Base-by-base conservation (phyloP, 148 eudicot species). In the Rhododendron henanense region DNA sequence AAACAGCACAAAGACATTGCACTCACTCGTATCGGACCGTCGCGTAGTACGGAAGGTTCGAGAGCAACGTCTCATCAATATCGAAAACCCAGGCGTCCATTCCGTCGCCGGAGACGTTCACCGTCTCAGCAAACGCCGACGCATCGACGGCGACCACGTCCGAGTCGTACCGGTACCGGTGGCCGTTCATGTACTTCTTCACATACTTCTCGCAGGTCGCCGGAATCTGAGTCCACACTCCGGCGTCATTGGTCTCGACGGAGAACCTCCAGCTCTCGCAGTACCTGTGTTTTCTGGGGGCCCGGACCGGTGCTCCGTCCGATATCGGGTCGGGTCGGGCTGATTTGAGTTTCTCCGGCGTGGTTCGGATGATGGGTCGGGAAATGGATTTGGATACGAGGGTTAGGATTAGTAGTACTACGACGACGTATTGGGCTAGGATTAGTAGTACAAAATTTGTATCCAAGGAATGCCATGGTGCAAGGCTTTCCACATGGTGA, bases 251-350 rank as follows among this genome's bases (percentile, higher is more conserved):
- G 0, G 98, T 91, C 87, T 96, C 99, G 48, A 94, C 92, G 28
- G 95, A 81, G 87, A 87, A 94, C 35, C 91, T 89, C 99, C 99
- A 96, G 91, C 96, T 93, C 28, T 91, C 92, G 88, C 98, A 96
- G 91, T 86, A 93, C 82, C 85, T 11, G 2, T 63, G 69, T 91
- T 89, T 53, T 89, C 87, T 3, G 59, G 59, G 59, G 63, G 63
- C 19, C 65, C 67, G 25, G 0, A 6, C n/a, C 10, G n/a, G 3
- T 19, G 21, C 25, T 7, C 10, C 16, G 74, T 67, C 85, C 6
- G 67, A 53, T 13, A 73, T 77, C 35, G 81, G 86, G 69, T 31
- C 25, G 53, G 51, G 53, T 11, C 53, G 53, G 53, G 14, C 13
- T 0, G 53, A 50, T 50, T 50, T 2, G 53, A 13, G 53, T 50